Evolutionary conservation across 129 eudicot genomes (phyloP).

Genomic region (Lactuca sativa): DNA sequence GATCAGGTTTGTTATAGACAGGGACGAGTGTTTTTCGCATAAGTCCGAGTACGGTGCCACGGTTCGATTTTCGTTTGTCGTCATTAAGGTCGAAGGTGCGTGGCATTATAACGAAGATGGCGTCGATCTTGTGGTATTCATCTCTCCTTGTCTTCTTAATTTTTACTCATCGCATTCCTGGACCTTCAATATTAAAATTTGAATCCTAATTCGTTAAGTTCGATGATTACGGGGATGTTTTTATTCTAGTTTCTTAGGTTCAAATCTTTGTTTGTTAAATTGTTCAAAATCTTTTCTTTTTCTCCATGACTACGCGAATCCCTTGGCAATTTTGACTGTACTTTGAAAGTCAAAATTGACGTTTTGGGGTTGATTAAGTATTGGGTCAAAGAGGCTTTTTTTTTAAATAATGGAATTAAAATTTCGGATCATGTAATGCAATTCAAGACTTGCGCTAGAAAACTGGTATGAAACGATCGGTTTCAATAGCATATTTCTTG

Average conservation of each 20-base stretch:
- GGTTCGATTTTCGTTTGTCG: slow-evolving; percentile 78
- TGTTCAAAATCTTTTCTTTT: slow-evolving; percentile 12
- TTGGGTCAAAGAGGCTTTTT: background rate
- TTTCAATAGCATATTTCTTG: background rate
- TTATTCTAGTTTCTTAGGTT: slow-evolving; percentile 1
- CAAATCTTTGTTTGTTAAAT: background rate
- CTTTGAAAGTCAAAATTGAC: slow-evolving; percentile 25
- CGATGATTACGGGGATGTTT: slow-evolving; percentile 4
- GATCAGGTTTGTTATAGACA: slow-evolving; percentile 81
- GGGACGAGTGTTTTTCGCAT: slow-evolving; percentile 82
- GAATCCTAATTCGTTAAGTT: slow-evolving; percentile 6
- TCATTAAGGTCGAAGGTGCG: slow-evolving; percentile 72
- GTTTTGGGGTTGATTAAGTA: background rate
- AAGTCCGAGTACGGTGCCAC: slow-evolving; percentile 75
- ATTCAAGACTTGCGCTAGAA: background rate
- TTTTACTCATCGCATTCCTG: background rate
- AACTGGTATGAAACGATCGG: background rate
- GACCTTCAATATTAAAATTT: background rate
- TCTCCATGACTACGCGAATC: background rate
- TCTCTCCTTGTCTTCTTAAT: background rate
- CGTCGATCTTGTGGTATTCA: slow-evolving; percentile 79
- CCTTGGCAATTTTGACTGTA: background rate
- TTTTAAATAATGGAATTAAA: background rate
- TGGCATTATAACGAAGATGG: slow-evolving; percentile 82
- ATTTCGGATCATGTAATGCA: background rate